Evolutionary conservation across 2,329 filamentous ascomycete species (phyloP).

Genomic region (Boeremia lycopersici): DNA sequence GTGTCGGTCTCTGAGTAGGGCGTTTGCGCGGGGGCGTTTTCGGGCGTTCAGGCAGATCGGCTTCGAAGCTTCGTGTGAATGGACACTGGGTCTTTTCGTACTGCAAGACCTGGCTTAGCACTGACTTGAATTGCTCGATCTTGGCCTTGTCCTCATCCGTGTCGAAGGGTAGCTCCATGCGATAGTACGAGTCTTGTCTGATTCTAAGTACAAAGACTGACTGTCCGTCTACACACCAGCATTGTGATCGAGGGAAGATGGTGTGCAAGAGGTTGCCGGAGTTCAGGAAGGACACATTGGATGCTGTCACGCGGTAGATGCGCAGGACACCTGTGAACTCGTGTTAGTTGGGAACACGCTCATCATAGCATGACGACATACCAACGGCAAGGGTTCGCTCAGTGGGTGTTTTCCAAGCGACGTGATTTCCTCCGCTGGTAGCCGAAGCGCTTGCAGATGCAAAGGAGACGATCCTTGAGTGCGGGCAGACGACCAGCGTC

Average conservation of each 20-base stretch:
- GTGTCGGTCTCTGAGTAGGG: conserved; percentile 64
- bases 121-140: conserved; percentile 70
- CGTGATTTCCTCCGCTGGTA: conserved; percentile 56
- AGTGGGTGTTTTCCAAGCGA: conserved; percentile 75
- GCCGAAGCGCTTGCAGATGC: conserved; percentile 43
- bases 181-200: conserved; percentile 82
- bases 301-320: conserved; percentile 85
- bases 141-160: conserved; percentile 67
- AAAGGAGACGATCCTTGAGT: conserved; percentile 74
- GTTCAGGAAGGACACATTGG: conserved; percentile 80
- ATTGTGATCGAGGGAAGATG: conserved; percentile 87
- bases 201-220: conserved; percentile 88
- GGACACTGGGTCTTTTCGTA: conserved; percentile 91
- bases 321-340: conserved; percentile 67
- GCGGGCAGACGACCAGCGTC: conserved; percentile 75
- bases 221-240: conserved; percentile 87
- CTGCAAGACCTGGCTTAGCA: conserved; percentile 74
- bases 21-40: conserved; percentile 59
- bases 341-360: conserved; percentile 12
- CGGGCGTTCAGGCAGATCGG: conserved; percentile 73
- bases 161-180: conserved; percentile 79
- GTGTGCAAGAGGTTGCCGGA: conserved; percentile 84
- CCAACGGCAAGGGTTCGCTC: conserved; percentile 82
- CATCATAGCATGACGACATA: conserved; percentile 47
- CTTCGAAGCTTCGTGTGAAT: conserved; percentile 77